A percentile compares a stretch with the other conserved stretches of the same genome.
phyloP scores from a whole-genome alignment of 257 asterid genomes.

The Solanum bulbocastanum region DNA sequence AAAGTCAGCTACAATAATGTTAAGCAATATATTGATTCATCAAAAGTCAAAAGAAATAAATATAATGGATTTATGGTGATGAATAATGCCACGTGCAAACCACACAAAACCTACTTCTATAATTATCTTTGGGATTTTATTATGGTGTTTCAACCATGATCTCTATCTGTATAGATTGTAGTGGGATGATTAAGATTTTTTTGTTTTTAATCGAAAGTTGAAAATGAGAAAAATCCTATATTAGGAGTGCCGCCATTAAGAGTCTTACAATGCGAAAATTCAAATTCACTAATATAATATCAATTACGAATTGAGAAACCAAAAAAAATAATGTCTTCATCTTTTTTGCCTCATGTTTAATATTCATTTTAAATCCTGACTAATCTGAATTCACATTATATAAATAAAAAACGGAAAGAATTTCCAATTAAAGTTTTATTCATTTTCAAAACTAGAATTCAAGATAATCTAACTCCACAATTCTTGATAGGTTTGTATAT shows the following conservation, averaged over 20 bases:
- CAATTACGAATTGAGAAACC: background rate
- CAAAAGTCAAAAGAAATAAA: slow-evolving; percentile 5
- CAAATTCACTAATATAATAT: background rate
- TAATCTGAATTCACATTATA: background rate
- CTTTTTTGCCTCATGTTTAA: background rate
- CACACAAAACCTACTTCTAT: background rate
- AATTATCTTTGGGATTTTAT: background rate
- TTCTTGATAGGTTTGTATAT: background rate
- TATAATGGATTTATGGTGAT: background rate
- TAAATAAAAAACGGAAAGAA: background rate
- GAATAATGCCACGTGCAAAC: background rate
- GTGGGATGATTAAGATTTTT: accelerated
- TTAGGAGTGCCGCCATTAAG: background rate
- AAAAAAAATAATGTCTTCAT: background rate
- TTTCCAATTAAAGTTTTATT: background rate
- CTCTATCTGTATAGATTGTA: accelerated
- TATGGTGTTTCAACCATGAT: background rate
- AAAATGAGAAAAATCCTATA: background rate
- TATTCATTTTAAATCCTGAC: background rate
- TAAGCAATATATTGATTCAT: background rate
- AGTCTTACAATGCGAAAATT: background rate
- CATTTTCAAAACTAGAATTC: background rate
- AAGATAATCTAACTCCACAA: background rate
- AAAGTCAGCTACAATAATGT: slow-evolving; percentile 8
- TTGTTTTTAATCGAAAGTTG: background rate